A percentile compares a stretch with the other conserved stretches of the same genome.
phyloP scores from a whole-genome alignment of 176 grass and related monocot species.

The Aegilops sharonensis region DNA sequence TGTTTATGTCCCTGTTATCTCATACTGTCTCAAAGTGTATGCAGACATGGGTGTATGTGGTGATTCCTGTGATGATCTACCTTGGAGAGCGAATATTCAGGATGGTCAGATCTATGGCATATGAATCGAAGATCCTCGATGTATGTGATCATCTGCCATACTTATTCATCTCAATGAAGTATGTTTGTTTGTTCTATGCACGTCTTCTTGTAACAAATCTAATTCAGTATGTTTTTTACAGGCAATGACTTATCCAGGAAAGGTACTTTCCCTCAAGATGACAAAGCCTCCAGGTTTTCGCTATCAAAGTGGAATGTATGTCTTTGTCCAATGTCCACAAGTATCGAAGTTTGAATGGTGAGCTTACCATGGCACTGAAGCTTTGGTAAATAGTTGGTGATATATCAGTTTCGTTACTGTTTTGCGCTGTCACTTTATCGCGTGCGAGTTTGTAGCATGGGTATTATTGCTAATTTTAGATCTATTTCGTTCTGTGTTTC shows the following conservation, averaged over 20 bases:
- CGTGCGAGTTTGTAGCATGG: not conserved
- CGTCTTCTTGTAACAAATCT: not conserved
- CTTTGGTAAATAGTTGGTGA: not conserved
- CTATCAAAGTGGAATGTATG: conserved; percentile 62
- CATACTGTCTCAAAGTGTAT: not conserved
- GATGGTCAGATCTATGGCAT: conserved; percentile 48
- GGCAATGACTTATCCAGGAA: conserved; percentile 58
- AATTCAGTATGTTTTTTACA: conserved; percentile 14
- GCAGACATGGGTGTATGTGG: conserved; percentile 79
- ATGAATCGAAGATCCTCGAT: conserved; percentile 42
- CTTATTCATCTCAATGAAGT: not conserved
- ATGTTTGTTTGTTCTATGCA: not conserved
- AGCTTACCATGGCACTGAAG: not conserved
- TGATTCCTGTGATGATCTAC: conserved; percentile 57
- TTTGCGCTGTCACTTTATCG: not conserved
- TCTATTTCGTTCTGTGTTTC: not conserved
- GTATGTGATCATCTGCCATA: conserved; percentile 19
- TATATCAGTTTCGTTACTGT: not conserved
- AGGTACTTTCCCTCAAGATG: conserved; percentile 55
- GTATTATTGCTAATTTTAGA: not conserved
- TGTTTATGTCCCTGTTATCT: not conserved
- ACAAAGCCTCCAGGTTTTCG: conserved; percentile 55
- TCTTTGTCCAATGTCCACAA: conserved; percentile 65
- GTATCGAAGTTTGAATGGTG: conserved; percentile 71
- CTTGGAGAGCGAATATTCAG: conserved; percentile 47